Evolutionary conservation across 2,329 filamentous ascomycete species (phyloP), one percentile per base, ranked within the genome.

Genomic region (Verticillium tricorpus): DNA sequence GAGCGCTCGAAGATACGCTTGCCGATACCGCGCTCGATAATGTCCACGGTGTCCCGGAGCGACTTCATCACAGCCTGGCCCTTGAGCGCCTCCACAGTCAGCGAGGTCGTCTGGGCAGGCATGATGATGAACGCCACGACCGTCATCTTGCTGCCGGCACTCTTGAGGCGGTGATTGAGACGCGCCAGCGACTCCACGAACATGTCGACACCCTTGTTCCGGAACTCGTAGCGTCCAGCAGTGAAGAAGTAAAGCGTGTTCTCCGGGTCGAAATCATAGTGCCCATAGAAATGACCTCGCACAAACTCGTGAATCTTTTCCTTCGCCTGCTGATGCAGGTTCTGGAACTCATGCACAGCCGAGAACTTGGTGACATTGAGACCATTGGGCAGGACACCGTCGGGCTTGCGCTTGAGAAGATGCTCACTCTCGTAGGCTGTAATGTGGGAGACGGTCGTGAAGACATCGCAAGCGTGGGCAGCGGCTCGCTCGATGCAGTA

Each of bases 121-220:
- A 99, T 96, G 75, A 99, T 98, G 76, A 99, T 91, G 74, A 99
- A 99, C 22, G 95, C 94, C 19, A 99, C 94, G 8, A 99, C 90
- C 0, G 95, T 98, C 73, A 89, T 93, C 78, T 95, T 96, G 69
- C 92, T 96, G 57, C 92, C 92, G 8, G 88, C 78, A 59, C 78
- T 78, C 84, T 98, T 98, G 72, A 99, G 86, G 45, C 90, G 87
- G 80, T 98, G 93, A 78, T 99, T 99, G 70, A 99, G 80, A 54
- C 95, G 91, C 32, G 95, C 95, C 65, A 99, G 81, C 3, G 93
- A 95, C 78, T 99, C 95, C 68, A 99, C 96, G 77, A 98, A 99
- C 95, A 99, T 98, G 77, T 99, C 95, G 11, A 97, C 94, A 72
- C 95, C 95, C 79, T 99, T 99, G 74, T 99, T 99, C 67, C 95